Conservation (phyloP, 495 filamentous ascomycete genomes). For the Hyaloscypha hepaticicola region DNA sequence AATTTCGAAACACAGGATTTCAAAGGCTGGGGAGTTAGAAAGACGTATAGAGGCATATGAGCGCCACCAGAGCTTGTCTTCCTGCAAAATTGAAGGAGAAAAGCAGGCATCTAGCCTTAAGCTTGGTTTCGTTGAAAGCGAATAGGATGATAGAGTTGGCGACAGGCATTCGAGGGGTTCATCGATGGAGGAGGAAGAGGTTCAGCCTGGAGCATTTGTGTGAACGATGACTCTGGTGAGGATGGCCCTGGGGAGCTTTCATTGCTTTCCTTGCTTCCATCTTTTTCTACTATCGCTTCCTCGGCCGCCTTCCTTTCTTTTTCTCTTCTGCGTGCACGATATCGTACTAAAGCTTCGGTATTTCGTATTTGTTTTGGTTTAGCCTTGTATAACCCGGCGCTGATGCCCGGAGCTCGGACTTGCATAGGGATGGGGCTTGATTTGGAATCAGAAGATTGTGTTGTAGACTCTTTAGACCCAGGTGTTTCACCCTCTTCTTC, state of each 20-base stretch:
- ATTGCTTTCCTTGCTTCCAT: not conserved
- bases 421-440: not conserved
- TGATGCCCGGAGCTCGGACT: not conserved
- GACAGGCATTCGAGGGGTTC: no score
- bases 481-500: not conserved
- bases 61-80: constrained; percentile 14
- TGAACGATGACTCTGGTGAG: no score
- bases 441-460: not conserved
- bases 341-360: not conserved
- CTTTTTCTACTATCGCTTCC: not conserved
- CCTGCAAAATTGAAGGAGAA: not conserved
- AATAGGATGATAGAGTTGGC: not conserved
- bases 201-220: not conserved
- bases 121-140: not conserved
- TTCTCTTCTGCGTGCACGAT: not conserved
- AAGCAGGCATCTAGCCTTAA: not conserved
- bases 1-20: not conserved
- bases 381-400: not conserved
- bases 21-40: not conserved
- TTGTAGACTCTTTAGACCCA: not conserved
- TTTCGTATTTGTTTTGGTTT: not conserved
- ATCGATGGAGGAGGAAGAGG: no score
- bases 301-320: not conserved
- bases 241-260: no score
- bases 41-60: not conserved